Evolutionary conservation across 805 yeast species (phyloP), one percentile per base, ranked within the genome.

Genomic region (Blastobotrys mokoenaii): DNA sequence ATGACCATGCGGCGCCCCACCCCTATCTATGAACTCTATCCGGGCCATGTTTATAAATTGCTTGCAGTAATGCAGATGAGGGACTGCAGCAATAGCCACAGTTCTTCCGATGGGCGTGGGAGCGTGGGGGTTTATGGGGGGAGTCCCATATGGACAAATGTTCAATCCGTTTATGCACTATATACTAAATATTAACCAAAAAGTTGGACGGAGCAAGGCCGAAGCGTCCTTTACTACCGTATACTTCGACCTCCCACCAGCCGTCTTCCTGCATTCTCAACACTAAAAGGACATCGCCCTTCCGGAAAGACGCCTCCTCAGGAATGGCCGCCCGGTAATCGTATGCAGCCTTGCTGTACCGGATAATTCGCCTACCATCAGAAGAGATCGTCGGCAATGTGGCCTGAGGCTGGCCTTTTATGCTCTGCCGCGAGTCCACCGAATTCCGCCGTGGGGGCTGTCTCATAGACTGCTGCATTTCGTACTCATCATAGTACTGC

Each of bases 181-280:
- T 22, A 22, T 22, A 22, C 27, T 44, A 52, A 14, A 44, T 38
- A 38, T 47, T 48, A 37, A 51, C 59, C 43, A 64, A 45, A 52
- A 68, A 80, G 54, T 80, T 80, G 54, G 82, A 74, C 33, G 86
- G 85, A 2, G 82, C 84, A 30, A 79, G 67, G 1, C 86, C 86
- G 12, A 71, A 60, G 27, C 55, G 55, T 17, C 39, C 22, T 25
- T 53, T 50, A 12, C 48, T 48, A 14, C 64, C 62, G 30, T 71
- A 47, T 16, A 77, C 76, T 53, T 80, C 86, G 29, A 77, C 79
- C 53, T 76, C 79, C 86, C 86, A 80, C 86, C 86, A 80, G 1
- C 84, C 84, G 52, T 80, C 86, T 17, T 79, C 80, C 57, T 79
- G 84, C 69, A 68, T 74, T 38, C 69, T 70, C 14, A 78, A 54